Base-by-base conservation (phyloP, 768 basidiomycete genomes). In the Paxillus involutus region DNA sequence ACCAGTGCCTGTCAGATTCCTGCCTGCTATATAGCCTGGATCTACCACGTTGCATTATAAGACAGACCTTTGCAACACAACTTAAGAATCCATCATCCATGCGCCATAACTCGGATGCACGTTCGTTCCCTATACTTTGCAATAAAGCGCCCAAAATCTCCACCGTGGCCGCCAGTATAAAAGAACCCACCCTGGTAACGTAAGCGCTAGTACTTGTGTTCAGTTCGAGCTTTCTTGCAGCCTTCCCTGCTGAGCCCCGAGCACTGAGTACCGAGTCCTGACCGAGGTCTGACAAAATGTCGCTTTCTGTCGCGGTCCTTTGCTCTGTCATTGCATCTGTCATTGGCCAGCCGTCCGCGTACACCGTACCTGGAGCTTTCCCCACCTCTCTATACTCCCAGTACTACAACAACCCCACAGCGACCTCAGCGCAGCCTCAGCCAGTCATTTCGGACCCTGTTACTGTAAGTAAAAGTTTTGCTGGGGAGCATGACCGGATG, bases 381-480 rank as follows among this genome's bases (percentile, higher is more conserved):
- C 87, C 88, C 2, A 86, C 86, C 2, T 79, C 84, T 6, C 70
- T 78, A 37, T 91, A 83, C 67, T 63, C 73, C n/a, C 64, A 75
- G 48, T 91, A 89, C 67, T 88, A 84, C 71, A 89, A 89, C 67
- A 71, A 79, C 58, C 87, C 89, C 32, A 89, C 86, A 1, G 84
- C 81, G 32, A 90, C 89, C 2, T 79, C 80, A 12, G 81, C 77
- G 1, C 89, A 91, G 64, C 83, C 83, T 4, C 89, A 91, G 69
- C 89, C 88, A n/a, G 77, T 89, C 54, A 79, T 91, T 36, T 81
- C 86, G 13, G 88, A 91, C 64, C 84, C 86, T 9, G 80, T 89
- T 32, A 78, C 79, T 26, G 88, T 88, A 47, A 47, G 70, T 51
- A 6, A 7, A 35, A 6, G 47, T 9, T 46, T 9, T 17, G n/a